phyloP scores from a whole-genome alignment of 2,329 filamentous ascomycete species.

The Trichoderma atroviride region DNA sequence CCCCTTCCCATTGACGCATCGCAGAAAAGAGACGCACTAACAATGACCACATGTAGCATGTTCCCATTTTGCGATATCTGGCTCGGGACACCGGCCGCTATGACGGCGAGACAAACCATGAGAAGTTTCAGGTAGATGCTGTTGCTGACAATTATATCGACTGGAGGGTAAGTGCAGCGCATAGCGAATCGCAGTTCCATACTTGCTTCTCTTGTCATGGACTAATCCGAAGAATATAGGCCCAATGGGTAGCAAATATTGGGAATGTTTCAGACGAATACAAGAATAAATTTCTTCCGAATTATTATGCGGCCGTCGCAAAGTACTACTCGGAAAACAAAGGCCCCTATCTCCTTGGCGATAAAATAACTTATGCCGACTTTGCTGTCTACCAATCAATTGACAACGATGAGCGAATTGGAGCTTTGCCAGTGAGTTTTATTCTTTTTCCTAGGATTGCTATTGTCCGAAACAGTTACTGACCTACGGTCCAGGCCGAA shows the following conservation, averaged over 20 bases:
- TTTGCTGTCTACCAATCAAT: slow-evolving; percentile 44
- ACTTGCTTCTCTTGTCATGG: not conserved
- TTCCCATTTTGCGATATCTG: slow-evolving; percentile 42
- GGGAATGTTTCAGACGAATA: slow-evolving; percentile 36
- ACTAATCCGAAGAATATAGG: slow-evolving; percentile 18
- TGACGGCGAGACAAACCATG: slow-evolving; percentile 41
- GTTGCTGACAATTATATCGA: slow-evolving; percentile 45
- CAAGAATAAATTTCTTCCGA: slow-evolving; percentile 35
- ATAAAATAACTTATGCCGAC: slow-evolving; percentile 43
- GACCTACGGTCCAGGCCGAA: not conserved
- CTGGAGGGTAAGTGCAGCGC: slow-evolving; percentile 40
- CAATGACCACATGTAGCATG: not conserved
- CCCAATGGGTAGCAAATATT: slow-evolving; percentile 37
- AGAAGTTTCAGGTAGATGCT: slow-evolving; percentile 43
- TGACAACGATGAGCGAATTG: slow-evolving; percentile 41
- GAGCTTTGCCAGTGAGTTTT: slow-evolving; percentile 42
- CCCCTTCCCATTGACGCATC: slow-evolving; percentile 32
- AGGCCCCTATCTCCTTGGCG: slow-evolving; percentile 43
- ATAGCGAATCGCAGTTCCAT: not conserved
- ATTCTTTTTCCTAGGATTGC: not conserved
- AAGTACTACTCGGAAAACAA: slow-evolving; percentile 37
- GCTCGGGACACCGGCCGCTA: slow-evolving; percentile 41
- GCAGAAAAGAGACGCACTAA: slow-evolving; percentile 33
- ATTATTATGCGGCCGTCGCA: slow-evolving; percentile 38
- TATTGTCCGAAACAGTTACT: not conserved